Percentiles rank a stretch among this genome's conserved stretches.
phyloP scores from a whole-genome alignment of 2,329 filamentous ascomycete species.

The Karstenula rhodostoma region DNA sequence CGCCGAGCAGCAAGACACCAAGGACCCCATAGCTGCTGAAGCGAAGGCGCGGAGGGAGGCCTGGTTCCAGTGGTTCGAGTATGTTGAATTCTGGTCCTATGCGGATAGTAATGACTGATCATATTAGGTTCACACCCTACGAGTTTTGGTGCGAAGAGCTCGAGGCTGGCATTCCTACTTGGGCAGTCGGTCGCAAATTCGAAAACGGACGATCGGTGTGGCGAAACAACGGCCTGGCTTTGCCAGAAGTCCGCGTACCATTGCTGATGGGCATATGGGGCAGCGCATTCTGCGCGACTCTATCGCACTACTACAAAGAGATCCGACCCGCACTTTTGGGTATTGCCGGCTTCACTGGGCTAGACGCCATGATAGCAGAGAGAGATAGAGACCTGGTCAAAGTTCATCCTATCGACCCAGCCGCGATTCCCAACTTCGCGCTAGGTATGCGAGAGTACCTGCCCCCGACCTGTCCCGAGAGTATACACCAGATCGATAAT shows the following conservation, averaged over 20 bases:
- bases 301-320: constrained; percentile 96
- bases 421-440: constrained; percentile 87
- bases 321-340: constrained; percentile 81
- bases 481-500: constrained; percentile 74
- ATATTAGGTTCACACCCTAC: constrained; percentile 71
- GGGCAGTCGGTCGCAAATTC: constrained; percentile 88
- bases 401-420: constrained; percentile 93
- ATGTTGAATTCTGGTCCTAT: constrained; percentile 45
- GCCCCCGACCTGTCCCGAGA: constrained; percentile 78
- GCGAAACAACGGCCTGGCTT: constrained; percentile 69
- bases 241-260: constrained; percentile 85
- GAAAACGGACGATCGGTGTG: constrained; percentile 72
- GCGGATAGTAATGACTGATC: constrained; percentile 14
- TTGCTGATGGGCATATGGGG: constrained; percentile 94
- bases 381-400: constrained; percentile 86
- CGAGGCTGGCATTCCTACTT: constrained; percentile 89
- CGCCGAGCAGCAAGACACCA: constrained; percentile 55
- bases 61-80: constrained; percentile 99
- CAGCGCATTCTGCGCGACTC: constrained; percentile 92
- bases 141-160: constrained; percentile 97
- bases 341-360: constrained; percentile 74
- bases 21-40: constrained; percentile 47
- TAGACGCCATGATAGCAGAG: constrained; percentile 84
- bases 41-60: constrained; percentile 67
- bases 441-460: constrained; percentile 81